Conservation (phyloP, 805 yeast genomes). For the Tetrapisispora phaffii region DNA sequence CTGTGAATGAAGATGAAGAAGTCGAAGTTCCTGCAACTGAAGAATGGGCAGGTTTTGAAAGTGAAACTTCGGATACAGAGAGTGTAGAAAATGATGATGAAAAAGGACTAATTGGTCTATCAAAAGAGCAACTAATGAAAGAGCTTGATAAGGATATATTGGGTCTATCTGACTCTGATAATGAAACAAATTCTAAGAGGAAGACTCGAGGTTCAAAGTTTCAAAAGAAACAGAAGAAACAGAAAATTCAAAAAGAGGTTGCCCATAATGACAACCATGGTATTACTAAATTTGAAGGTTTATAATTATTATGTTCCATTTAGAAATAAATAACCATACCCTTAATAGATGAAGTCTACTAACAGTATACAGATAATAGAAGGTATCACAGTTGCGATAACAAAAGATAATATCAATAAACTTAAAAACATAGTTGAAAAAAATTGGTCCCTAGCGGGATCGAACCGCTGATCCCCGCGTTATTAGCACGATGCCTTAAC, state of each 20-base stretch:
- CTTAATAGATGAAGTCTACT: no score
- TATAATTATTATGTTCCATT: constrained; percentile 22
- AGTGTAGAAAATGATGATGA: constrained; percentile 3
- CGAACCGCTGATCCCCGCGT: constrained; percentile 30
- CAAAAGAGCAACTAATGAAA: constrained; percentile 25
- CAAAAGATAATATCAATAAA: no score
- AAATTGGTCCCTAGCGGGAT: constrained; percentile 27
- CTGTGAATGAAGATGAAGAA: background rate
- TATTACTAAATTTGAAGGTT: constrained; percentile 52
- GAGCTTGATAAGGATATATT: constrained; percentile 24
- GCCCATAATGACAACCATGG: constrained; percentile 50
- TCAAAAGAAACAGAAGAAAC: constrained; percentile 28
- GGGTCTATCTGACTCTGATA: constrained; percentile 9
- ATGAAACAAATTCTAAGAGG: constrained; percentile 10
- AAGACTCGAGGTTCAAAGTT: constrained; percentile 19
- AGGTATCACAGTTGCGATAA: no score
- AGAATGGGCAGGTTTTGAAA: constrained; percentile 1
- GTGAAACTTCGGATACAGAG: background rate
- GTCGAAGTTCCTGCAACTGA: background rate
- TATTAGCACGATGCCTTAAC: constrained; percentile 29
- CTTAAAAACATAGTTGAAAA: background rate
- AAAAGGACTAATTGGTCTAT: constrained; percentile 18
- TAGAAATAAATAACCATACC: no score
- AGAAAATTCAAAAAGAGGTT: constrained; percentile 24
- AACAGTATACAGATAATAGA: no score